Base-by-base conservation (phyloP, 140 eudicot species). In the Oenanthe javanica region DNA sequence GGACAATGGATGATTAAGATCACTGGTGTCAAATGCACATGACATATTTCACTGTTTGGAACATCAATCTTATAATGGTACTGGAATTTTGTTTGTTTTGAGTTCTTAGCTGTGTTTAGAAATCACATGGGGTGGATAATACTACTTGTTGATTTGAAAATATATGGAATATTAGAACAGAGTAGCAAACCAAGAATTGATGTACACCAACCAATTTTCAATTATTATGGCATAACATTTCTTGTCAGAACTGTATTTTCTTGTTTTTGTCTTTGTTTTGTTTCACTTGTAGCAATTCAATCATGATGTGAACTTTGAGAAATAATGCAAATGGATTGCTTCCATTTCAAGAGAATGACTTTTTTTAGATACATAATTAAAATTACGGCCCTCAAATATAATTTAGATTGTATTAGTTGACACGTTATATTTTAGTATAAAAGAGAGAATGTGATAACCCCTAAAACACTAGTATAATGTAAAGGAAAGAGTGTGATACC, bases 141-240 rank as follows among this genome's bases (percentile, higher is more conserved):
- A 74, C 77, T n/a, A 74, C 77, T n/a, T 85, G 85, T 78, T 83
- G 88, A 80, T 84, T 84, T 77, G 83, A 7, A 83, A 23, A 72
- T 81, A 78, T 85, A 77, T 83, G 88, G 88, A 81, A 81, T 87
- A 83, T 85, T 59, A 59, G 80, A 27, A 47, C 46, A 36, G 40
- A 36, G 40, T 36, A 36, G 40, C 40, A 50, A 47, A 76, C 47
- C 27, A 14, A 19, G 47, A 50, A 52, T 57, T 51, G 79, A 40
- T 71, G 76, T 49, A 46, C 57, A 76, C 66, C 66, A 23, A 48
- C 59, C 54, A 75, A 0, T 25, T 43, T 8, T 71, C 76, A 71
- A 71, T 71, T 46, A 75, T 75, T 48, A 61, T 75, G 78, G 6
- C 78, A 48, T 48, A 1, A 14, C 76, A 71, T 71, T 49, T 75